Evolutionary conservation across 2,329 filamentous ascomycete genomes (phyloP).

Genomic region (Epichloe typhina): DNA sequence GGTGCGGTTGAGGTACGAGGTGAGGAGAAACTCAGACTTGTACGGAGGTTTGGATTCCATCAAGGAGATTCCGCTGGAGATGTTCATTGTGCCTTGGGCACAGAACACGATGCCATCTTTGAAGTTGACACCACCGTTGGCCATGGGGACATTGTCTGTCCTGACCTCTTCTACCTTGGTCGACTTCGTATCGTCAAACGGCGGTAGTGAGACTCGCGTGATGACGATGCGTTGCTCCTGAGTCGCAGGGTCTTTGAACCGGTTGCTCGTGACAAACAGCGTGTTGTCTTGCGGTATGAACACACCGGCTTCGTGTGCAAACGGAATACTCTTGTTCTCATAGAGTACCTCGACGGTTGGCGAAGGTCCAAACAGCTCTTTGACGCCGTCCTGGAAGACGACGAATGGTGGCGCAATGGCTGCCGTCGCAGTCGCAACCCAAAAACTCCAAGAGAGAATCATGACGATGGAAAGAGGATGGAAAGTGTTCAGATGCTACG

Average conservation of each 20-base stretch:
- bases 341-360: conserved; percentile 24
- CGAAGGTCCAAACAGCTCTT: conserved; percentile 19
- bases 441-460: not conserved
- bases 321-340: conserved; percentile 26
- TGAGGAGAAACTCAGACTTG: conserved; percentile 17
- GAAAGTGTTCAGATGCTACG: too few relatives aligned
- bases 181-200: conserved; percentile 2
- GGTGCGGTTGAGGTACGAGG: conserved; percentile 27
- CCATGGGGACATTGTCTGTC: conserved; percentile 24
- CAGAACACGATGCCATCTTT: conserved; percentile 26
- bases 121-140: conserved; percentile 37
- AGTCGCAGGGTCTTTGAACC: conserved; percentile 11
- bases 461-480: not conserved
- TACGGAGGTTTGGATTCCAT: conserved; percentile 22
- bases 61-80: conserved; percentile 16
- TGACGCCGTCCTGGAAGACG: conserved; percentile 7
- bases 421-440: not conserved
- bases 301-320: conserved; percentile 35
- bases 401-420: not conserved
- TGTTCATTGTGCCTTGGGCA: conserved; percentile 21
- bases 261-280: conserved; percentile 23
- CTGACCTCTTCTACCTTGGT: conserved; percentile 21
- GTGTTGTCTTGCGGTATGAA: conserved; percentile 17
- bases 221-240: conserved; percentile 18
- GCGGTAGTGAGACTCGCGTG: conserved; percentile 13